phyloP scores from a whole-genome alignment of 208 protist species.

The Tritrichomonas foetus region DNA sequence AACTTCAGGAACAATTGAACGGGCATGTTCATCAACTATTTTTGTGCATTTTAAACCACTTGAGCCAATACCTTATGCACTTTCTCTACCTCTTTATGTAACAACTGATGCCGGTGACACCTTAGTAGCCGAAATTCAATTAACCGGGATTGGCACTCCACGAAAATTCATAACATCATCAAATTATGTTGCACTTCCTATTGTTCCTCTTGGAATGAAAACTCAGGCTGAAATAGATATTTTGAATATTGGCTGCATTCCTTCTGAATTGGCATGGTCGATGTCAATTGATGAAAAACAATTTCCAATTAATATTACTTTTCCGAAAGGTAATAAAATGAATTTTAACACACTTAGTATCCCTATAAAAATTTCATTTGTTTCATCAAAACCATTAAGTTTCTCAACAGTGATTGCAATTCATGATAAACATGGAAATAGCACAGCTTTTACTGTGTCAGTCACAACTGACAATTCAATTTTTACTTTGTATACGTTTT shows the following conservation, averaged over 20 bases:
- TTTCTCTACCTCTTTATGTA: background rate
- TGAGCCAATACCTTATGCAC: background rate
- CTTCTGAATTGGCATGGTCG: background rate
- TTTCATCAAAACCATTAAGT: background rate
- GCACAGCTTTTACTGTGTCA: background rate
- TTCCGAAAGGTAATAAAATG: background rate
- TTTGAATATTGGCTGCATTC: background rate
- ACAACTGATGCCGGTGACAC: background rate
- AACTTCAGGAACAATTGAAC: background rate
- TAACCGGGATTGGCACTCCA: background rate
- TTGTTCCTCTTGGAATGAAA: background rate
- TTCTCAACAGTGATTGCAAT: background rate
- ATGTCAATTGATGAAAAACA: background rate
- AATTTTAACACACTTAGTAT: background rate
- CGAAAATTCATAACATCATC: background rate
- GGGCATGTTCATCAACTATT: background rate
- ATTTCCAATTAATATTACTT: background rate
- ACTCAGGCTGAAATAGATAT: background rate
- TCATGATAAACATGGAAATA: background rate
- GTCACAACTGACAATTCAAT: conserved; percentile 8
- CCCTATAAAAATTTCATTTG: background rate
- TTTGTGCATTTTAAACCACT: background rate
- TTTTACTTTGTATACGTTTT: background rate
- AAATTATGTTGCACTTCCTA: background rate
- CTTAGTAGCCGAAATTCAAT: background rate